Conservation (phyloP, 2,329 filamentous ascomycete species). For the Exophiala sp. region DNA sequence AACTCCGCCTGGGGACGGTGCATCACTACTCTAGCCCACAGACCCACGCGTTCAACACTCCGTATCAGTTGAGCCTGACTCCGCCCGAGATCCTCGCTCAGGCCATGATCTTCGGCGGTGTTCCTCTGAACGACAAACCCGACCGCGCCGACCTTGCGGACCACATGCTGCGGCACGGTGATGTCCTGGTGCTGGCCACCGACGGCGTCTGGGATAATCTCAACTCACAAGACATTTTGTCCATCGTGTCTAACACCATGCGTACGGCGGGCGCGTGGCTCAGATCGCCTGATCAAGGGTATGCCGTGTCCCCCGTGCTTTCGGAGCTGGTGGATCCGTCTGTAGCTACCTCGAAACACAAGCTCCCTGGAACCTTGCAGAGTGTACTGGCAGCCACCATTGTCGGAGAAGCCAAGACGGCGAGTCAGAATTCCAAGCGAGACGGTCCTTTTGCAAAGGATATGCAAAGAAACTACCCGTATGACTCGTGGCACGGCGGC, state of each 20-base stretch:
- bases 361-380: slow-evolving; percentile 56
- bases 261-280: slow-evolving; percentile 67
- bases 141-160: slow-evolving; percentile 74
- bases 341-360: slow-evolving; percentile 35
- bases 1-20: slow-evolving; percentile 78
- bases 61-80: slow-evolving; percentile 86
- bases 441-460: slow-evolving; percentile 95
- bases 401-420: slow-evolving; percentile 72
- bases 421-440: slow-evolving; percentile 71
- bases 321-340: slow-evolving; percentile 45
- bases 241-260: slow-evolving; percentile 73
- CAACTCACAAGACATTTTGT: slow-evolving; percentile 80
- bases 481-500: slow-evolving; percentile 81
- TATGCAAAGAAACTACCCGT: slow-evolving; percentile 78
- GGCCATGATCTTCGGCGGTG: slow-evolving; percentile 75
- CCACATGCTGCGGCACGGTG: slow-evolving; percentile 75
- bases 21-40: slow-evolving; percentile 78
- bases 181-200: slow-evolving; percentile 87
- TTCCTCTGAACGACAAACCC: slow-evolving; percentile 74
- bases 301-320: slow-evolving; percentile 59
- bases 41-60: slow-evolving; percentile 96
- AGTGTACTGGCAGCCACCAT: slow-evolving; percentile 72
- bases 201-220: slow-evolving; percentile 97
- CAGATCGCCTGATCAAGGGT: slow-evolving; percentile 50
- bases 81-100: slow-evolving; percentile 73